These are phyloP conservation scores for Glonium stellatum DNA, from an alignment of 495 filamentous ascomycete genomes.

Conservation along the genomic window DNA sequence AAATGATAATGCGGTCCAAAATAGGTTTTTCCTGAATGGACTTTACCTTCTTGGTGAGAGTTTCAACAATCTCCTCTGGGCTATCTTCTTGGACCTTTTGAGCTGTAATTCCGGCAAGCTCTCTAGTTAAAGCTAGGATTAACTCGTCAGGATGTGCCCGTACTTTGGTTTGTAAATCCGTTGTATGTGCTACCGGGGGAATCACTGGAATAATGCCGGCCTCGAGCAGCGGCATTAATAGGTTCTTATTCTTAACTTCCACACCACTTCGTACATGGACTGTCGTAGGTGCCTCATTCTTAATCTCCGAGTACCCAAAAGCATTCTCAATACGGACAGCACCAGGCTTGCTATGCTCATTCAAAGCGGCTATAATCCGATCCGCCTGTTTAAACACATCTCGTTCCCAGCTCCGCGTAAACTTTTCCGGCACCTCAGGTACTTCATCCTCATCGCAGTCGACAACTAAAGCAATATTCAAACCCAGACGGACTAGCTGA, in stretches of 20 bases:
- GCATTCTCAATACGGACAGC: constrained; percentile 64
- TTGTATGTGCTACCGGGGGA: constrained; percentile 61
- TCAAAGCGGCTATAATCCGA: constrained; percentile 67
- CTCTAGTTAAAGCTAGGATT: constrained; percentile 62
- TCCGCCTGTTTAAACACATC: constrained; percentile 58
- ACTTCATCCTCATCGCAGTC: constrained; percentile 50
- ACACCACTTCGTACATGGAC: constrained; percentile 27
- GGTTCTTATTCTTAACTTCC: constrained; percentile 50
- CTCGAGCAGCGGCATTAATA: constrained; percentile 61
- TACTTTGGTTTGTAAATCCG: constrained; percentile 49
- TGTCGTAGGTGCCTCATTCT: constrained; percentile 27
- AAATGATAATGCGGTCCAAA: constrained; percentile 78
- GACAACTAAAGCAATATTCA: constrained; percentile 73
- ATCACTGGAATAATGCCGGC: constrained; percentile 68
- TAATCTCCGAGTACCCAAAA: constrained; percentile 41
- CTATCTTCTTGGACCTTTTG: constrained; percentile 2
- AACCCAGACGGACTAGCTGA: constrained; percentile 72
- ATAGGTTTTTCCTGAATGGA: constrained; percentile 41
- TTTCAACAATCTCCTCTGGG: constrained; percentile 3
- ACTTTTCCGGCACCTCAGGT: constrained; percentile 5
- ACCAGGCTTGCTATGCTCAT: constrained; percentile 54
- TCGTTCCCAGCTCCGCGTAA: constrained; percentile 36
- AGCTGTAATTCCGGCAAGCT: constrained; percentile 52
- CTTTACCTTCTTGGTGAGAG: background rate
- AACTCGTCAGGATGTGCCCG: constrained; percentile 58